These are phyloP conservation scores for Penicillium corylophilum DNA, from an alignment of 2,329 filamentous ascomycete genomes.

Conservation along the genomic window DNA sequence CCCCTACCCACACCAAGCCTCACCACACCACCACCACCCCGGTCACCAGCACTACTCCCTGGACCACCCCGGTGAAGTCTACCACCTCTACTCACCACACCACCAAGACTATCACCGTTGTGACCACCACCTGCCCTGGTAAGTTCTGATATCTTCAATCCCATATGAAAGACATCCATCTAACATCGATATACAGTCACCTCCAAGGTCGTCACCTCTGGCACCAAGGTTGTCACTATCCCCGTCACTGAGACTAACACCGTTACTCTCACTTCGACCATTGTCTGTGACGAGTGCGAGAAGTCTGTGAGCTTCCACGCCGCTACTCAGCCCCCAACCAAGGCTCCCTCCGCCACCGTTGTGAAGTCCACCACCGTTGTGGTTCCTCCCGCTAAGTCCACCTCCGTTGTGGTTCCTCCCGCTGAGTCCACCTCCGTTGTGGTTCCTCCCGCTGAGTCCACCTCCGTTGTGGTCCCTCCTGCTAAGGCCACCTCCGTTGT, in stretches of 20 bases:
- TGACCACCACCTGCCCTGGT: slow-evolving; percentile 38
- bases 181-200: slow-evolving; percentile 23
- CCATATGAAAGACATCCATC: neutral
- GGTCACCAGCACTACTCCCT: slow-evolving; percentile 4
- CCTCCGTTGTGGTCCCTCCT: slow-evolving; percentile 7
- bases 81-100: slow-evolving; percentile 14
- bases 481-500: slow-evolving; percentile 9
- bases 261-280: slow-evolving; percentile 31
- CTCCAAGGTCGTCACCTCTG: slow-evolving; percentile 30
- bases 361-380: slow-evolving; percentile 15
- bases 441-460: slow-evolving; percentile 8
- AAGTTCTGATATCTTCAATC: slow-evolving; percentile 11
- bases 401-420: slow-evolving; percentile 6
- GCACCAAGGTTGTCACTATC: slow-evolving; percentile 26
- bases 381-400: slow-evolving; percentile 12
- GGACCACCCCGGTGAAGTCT: slow-evolving; percentile 13
- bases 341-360: slow-evolving; percentile 12
- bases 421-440: slow-evolving; percentile 8
- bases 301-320: slow-evolving; percentile 18
- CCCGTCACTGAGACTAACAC: slow-evolving; percentile 34
- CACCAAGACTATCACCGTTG: slow-evolving; percentile 33
- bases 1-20: slow-evolving; percentile 5
- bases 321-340: slow-evolving; percentile 9
- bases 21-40: slow-evolving; percentile 1
- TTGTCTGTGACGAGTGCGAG: slow-evolving; percentile 23